Evolutionary conservation across 768 basidiomycete genomes (phyloP).

Genomic region (Mycena metata): DNA sequence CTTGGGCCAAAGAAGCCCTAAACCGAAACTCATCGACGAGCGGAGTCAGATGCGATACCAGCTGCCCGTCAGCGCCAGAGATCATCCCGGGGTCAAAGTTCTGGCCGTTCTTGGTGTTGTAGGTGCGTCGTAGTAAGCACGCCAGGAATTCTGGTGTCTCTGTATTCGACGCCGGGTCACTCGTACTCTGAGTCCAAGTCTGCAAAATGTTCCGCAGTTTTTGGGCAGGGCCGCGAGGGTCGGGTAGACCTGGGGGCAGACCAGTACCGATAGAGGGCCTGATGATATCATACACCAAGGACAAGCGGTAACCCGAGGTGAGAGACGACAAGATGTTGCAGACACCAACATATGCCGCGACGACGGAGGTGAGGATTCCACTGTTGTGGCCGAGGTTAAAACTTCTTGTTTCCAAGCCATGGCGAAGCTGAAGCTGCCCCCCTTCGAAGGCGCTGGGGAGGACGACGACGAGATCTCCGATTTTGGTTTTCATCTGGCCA

Average conservation of each 20-base stretch:
- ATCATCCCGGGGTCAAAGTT: not conserved
- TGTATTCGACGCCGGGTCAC: not conserved
- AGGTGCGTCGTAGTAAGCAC: not conserved
- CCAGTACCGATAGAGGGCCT: not conserved
- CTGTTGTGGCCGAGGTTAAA: not conserved
- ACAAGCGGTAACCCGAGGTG: not conserved
- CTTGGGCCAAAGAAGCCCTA: slow-evolving; percentile 1
- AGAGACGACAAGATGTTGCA: not conserved
- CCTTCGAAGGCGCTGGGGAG: slow-evolving; percentile 21
- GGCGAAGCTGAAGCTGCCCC: not conserved
- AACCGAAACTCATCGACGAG: not conserved
- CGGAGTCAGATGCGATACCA: not conserved
- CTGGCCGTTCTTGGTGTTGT: not conserved
- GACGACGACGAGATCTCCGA: slow-evolving; percentile 7
- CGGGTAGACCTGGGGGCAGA: not conserved
- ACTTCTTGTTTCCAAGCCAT: not conserved
- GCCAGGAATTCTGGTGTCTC: not conserved
- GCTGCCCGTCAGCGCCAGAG: slow-evolving; percentile 1
- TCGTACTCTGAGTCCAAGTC: not conserved
- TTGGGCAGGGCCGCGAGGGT: not conserved
- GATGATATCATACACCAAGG: slow-evolving; percentile 6
- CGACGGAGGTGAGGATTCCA: not conserved
- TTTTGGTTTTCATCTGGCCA: not conserved
- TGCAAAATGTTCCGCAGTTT: slow-evolving; percentile 8
- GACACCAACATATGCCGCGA: slow-evolving; percentile 5